Conservation (phyloP, 108 stramenopile species). For the Fistulifera solaris region DNA sequence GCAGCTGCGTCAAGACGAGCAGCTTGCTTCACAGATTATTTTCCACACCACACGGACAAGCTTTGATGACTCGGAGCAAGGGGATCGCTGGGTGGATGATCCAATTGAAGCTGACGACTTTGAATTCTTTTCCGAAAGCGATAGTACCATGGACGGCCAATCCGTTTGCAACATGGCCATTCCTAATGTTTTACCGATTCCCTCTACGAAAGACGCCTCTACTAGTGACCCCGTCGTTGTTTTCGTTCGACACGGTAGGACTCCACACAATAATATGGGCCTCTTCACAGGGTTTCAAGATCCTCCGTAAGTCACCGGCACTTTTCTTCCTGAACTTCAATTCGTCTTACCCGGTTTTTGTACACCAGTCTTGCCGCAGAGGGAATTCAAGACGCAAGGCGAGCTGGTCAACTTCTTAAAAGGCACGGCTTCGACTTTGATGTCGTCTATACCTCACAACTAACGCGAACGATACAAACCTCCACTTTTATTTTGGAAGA, state of each 20-base stretch:
- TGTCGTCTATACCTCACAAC: slow-evolving; percentile 78
- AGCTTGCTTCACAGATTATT: too few species aligned
- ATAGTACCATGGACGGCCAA: background rate
- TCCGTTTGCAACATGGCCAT: too few species aligned
- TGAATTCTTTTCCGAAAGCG: slow-evolving; percentile 1
- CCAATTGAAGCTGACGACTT: slow-evolving; percentile 30
- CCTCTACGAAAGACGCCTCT: background rate
- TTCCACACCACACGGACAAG: too few species aligned
- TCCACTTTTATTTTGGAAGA: slow-evolving; percentile 3
- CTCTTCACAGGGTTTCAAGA: slow-evolving; percentile 78
- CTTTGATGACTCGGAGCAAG: slow-evolving; percentile 10
- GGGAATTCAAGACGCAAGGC: slow-evolving; percentile 51
- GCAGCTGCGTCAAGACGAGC: too few species aligned
- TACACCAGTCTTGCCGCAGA: slow-evolving; percentile 11
- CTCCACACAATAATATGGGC: slow-evolving; percentile 62
- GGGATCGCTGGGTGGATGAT: slow-evolving; percentile 26
- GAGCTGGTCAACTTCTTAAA: slow-evolving; percentile 44
- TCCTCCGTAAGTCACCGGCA: slow-evolving; percentile 14
- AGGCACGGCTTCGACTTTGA: slow-evolving; percentile 68
- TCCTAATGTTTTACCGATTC: too few species aligned
- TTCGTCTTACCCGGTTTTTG: background rate
- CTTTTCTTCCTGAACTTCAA: background rate
- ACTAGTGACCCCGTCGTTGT: slow-evolving; percentile 48
- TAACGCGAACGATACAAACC: slow-evolving; percentile 69
- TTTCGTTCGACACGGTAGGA: slow-evolving; percentile 64